These are phyloP conservation scores for Penicillium hordei DNA, from an alignment of 2,329 filamentous ascomycete genomes.

Conservation along the genomic window DNA sequence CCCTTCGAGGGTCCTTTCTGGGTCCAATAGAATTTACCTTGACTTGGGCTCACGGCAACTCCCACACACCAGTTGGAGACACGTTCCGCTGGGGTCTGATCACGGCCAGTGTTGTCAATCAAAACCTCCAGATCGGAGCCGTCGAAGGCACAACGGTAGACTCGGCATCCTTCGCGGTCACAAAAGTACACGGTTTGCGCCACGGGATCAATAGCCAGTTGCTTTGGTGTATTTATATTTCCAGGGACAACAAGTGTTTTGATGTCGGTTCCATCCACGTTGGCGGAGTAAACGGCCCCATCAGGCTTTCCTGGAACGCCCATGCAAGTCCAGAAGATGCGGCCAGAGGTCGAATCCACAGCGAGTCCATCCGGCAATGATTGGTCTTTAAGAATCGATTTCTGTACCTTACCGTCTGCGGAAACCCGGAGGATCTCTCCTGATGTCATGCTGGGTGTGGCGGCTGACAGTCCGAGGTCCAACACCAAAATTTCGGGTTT, in stretches of 20 bases:
- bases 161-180: slow-evolving; percentile 46
- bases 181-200: slow-evolving; percentile 41
- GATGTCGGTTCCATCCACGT: slow-evolving; percentile 51
- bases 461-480: slow-evolving; percentile 26
- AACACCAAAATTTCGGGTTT: slow-evolving; percentile 20
- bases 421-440: slow-evolving; percentile 24
- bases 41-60: slow-evolving; percentile 48
- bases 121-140: slow-evolving; percentile 25
- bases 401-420: slow-evolving; percentile 3
- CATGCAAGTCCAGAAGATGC: slow-evolving; percentile 55
- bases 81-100: slow-evolving; percentile 31
- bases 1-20: slow-evolving; percentile 59
- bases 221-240: slow-evolving; percentile 52
- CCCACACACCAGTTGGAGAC: slow-evolving; percentile 56
- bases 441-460: slow-evolving; percentile 9
- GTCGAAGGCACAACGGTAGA: slow-evolving; percentile 39
- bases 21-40: slow-evolving; percentile 58
- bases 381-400: slow-evolving; percentile 16
- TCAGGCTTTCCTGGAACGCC: slow-evolving; percentile 42
- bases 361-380: slow-evolving; percentile 50
- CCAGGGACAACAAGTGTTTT: slow-evolving; percentile 47
- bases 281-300: slow-evolving; percentile 46
- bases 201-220: slow-evolving; percentile 35
- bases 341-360: no score
- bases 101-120: slow-evolving; percentile 36